Base-by-base conservation (phyloP, 2,329 filamentous ascomycete genomes). In the Sporothrix humicola region DNA sequence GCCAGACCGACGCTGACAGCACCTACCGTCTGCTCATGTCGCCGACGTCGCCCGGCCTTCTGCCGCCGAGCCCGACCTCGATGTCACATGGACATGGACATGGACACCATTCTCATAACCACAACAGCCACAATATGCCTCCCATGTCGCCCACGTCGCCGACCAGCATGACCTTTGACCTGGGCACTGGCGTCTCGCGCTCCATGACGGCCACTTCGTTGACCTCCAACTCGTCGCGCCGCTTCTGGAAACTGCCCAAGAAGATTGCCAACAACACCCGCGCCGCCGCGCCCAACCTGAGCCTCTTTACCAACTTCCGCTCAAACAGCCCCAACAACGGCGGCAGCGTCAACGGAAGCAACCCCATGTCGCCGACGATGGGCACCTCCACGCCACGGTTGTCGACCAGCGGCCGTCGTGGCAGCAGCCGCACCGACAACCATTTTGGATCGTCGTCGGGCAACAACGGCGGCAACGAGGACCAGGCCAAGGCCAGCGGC, bases 61-160 rank as follows among this genome's bases (percentile, higher is more conserved):
- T 44, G 23, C 69, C 73, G 5, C 63, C 71, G 23, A 69, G 61
- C 17, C 59, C 70, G 9, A 58, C 50, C 8, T 7, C 46, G 9
- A 13, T 9, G 20, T 48, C 58, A 10, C 69, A 68, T 10, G 54
- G 66, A 37, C 31, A 37, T 37, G 31, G 31, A 37, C 31, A 26
- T 26, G 31, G 31, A 37, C 31, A 37, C 4, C 31, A 37, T 37
- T 37, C 31, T 7, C 31, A 37, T 37, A 37, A 7, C 31, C 31
- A 37, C 31, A 37, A 37, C 31, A 6, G 31, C 31, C 2, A 37
- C 31, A 37, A 37, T 63, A 26, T 70, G 2, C 65, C 59, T 13
- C 50, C 83, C 81, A 59, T 85, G 85, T 42, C 82, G 74, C n/a
- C 71, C 1, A 44, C 71, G 7, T 73, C 72, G n/a, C 72, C 72